Evolutionary conservation across 2,329 filamentous ascomycete species (phyloP), one percentile per base, ranked within the genome.

Genomic region (Pestalotiopsis sp.): DNA sequence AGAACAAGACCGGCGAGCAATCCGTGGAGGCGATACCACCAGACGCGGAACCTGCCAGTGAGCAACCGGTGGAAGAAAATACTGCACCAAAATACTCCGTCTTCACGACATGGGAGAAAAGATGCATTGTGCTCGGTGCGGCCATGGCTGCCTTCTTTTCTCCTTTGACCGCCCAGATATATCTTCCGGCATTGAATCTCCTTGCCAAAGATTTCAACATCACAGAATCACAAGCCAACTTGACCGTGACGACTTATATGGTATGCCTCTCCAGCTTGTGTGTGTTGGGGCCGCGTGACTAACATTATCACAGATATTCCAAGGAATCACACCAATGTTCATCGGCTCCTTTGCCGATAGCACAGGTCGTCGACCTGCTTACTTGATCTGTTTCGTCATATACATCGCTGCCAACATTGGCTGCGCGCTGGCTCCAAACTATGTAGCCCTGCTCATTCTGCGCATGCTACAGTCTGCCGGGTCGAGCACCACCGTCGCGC

Each of bases 401-500:
- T 86, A 84, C 68, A 78, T 84, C 3, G 79, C 72, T 1, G 84
- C 84, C 7, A 84, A 85, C 64, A 78, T 85, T 36, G 84, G 80
- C 0, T 79, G 85, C 23, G 83, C 80, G 4, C 69, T 86, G 3
- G 82, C 85, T 41, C 83, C 80, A 9, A 83, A 77, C 68, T 85
- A 84, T 70, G 73, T 75, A 0, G 79, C 84, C 0, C 76, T 89
- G 9, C 71, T 89, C 1, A 76, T 85, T 13, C 75, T 88, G 0
- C 80, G 87, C 3, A 67, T 82, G 74, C 69, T 88, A 3, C 86
- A 89, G 69, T 85, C 83, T 9, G 80, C 82, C 0, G 86, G 87
- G 0, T 85, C 83, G 62, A 86, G 83, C 66, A 85, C 85, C 1
- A 89, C 87, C 0, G 81, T 90, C 17, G 84, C 89, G 0, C 78